These are phyloP conservation scores for Camelina laxa DNA, from an alignment of 345 rosid species.

Conservation along the genomic window DNA sequence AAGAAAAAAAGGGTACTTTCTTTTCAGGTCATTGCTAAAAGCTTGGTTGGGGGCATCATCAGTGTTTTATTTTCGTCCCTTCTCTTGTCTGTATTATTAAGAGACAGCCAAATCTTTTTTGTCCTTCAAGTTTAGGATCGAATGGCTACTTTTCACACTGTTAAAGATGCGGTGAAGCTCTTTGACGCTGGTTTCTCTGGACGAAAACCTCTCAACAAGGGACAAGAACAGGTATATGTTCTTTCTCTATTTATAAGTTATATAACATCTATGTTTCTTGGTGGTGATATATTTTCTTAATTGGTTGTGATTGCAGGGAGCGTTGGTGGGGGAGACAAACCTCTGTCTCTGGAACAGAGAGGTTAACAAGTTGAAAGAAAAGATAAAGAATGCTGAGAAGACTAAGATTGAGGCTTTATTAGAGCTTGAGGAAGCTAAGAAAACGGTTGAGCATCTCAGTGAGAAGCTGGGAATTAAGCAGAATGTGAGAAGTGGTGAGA, in stretches of 20 bases:
- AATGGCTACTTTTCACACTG: constrained; percentile 88
- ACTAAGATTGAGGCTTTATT: constrained; percentile 69
- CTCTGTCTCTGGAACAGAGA: constrained; percentile 70
- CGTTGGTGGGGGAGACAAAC: constrained; percentile 69
- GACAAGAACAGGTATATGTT: constrained; percentile 49
- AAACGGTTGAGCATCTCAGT: constrained; percentile 60
- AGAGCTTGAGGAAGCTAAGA: constrained; percentile 79
- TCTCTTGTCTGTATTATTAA: constrained; percentile 1
- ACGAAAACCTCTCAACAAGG: constrained; percentile 59
- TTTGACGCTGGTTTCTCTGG: constrained; percentile 83
- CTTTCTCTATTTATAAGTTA: neutral
- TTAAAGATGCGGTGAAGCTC: constrained; percentile 86
- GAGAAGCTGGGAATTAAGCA: constrained; percentile 55
- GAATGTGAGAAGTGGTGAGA: constrained; percentile 63
- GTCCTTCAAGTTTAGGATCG: constrained; percentile 6
- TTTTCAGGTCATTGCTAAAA: constrained; percentile 19
- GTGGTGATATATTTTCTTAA: neutral
- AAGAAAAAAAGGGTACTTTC: constrained; percentile 13
- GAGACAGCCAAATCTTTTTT: neutral
- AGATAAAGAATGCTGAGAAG: constrained; percentile 66
- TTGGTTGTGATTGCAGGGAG: constrained; percentile 52
- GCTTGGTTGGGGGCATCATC: constrained; percentile 1
- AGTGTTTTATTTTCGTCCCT: constrained; percentile 7
- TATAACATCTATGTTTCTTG: constrained; percentile 7
- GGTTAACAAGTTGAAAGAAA: constrained; percentile 70